Base-by-base conservation (phyloP, 768 basidiomycete species). In the Obba rivulosa region DNA sequence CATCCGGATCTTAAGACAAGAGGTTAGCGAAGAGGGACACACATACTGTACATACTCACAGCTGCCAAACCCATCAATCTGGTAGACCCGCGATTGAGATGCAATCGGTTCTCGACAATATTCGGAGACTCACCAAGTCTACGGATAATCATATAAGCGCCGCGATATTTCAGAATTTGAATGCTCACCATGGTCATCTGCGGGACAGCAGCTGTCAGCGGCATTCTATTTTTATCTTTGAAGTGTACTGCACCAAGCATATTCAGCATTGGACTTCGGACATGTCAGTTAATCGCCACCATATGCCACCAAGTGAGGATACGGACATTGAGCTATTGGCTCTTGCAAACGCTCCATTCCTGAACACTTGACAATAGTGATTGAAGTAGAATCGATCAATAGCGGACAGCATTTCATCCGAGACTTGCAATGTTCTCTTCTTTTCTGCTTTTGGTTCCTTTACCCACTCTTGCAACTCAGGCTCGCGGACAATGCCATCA, bases 371-470 rank as follows among this genome's bases (percentile, higher is more conserved):
- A 58, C 92, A 95, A 66, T 96, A 96, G 58, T 94, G 92, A 51
- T 84, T 88, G 72, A 94, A 95, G 63, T 84, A 84, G 62, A 87
- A 92, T 35, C 92, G 76, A 61, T 96, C 92, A 37, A 97, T 81
- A 7, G 88, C 85, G 3, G 71, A 58, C 41, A 68, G 66, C 55
- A 97, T 87, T 56, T 90, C 89, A 1, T 80, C 74, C 0, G 85
- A 85, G 8, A 96, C 62, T 1, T 72, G 74, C 53, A 70, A 80
- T 2, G 54, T 54, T 51, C 79, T 73, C 69, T 87, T 92, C 34
- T 71, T 71, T 16, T 81, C 70, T 1, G 76, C 64, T 54, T 83
- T 82, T 46, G 75, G 64, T 37, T 74, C 70, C 11, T 72, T 72
- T 9, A 92, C 72, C 94, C 96, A 99, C 17, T 80, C 83, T 65